Evolutionary conservation across 2,329 filamentous ascomycete genomes (phyloP), one percentile per base, ranked within the genome.

Genomic region (Leptosphaerulina australis): DNA sequence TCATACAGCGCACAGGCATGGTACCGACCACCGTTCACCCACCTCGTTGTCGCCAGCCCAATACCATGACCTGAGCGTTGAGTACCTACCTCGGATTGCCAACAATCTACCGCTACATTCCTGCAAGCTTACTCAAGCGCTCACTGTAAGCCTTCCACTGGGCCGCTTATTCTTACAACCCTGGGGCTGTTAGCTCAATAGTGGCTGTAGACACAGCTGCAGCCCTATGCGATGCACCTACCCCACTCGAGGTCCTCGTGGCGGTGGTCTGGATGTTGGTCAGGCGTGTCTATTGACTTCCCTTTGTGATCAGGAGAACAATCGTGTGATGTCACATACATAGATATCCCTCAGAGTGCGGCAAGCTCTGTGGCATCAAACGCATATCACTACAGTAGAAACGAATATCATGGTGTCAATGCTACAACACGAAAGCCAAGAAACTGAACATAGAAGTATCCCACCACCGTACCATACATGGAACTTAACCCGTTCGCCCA

Each of bases 191-290:
- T 18, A 44, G 50, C 45, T 45, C 36, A 53, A 34, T 43, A 14
- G 33, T 20, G 20, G 17, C 17, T 15, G 33, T 29, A 21, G 30
- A 37, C 21, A 37, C 25, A 15, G 20, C 33, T 48, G 50, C 50
- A 53, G 50, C 50, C 50, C 50, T 53, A 53, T 48, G 50, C 49
- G 47, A 38, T 28, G 43, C 43, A 37, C 11, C 44, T 30, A 35
- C 30, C 43, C 25, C 33, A 41, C 37, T 37, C 24, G 9, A 28
- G n/a, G 29, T 29, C 31, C 50, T 47, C 50, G 44, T 53, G 50
- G 50, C 37, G 15, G 44, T 31, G 44, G 31, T 46, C 36, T 31
- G 22, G 21, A 37, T 15, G 22, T 41, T 31, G 43, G 43, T 43
- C 41, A 41, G 38, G 30, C 9, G 12, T n/a, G n/a, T 21, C 24